These are phyloP conservation scores for Agaricus blazei DNA, from an alignment of 768 basidiomycete species.

Conservation along the genomic window DNA sequence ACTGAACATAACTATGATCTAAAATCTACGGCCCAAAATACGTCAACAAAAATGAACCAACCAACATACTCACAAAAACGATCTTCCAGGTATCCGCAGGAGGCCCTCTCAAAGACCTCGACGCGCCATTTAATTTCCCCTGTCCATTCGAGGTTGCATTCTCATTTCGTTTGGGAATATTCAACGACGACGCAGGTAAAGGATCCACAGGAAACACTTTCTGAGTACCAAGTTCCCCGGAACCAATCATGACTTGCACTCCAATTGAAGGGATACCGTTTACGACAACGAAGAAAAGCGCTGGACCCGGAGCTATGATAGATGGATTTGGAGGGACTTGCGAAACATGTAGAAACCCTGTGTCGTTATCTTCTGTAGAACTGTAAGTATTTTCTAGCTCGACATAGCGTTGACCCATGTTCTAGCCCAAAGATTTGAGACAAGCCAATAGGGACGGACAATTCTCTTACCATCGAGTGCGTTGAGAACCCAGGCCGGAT, in stretches of 20 bases:
- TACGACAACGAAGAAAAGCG: slow-evolving; percentile 69
- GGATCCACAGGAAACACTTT: slow-evolving; percentile 18
- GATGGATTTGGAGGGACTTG: slow-evolving; percentile 74
- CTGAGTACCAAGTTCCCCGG: slow-evolving; percentile 62
- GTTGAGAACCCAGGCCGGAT: slow-evolving; percentile 73
- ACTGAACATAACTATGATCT: no score
- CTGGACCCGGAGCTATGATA: slow-evolving; percentile 64
- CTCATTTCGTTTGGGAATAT: background rate
- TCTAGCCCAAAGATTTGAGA: slow-evolving; percentile 22
- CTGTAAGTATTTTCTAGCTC: slow-evolving; percentile 60
- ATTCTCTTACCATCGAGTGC: slow-evolving; percentile 53
- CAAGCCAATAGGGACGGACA: background rate
- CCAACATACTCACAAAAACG: background rate
- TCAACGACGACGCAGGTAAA: background rate
- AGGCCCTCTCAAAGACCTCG: background rate
- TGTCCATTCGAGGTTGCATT: background rate
- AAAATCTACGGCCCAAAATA: background rate
- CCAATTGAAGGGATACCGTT: slow-evolving; percentile 74
- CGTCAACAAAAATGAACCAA: background rate
- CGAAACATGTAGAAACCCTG: slow-evolving; percentile 55
- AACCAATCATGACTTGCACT: slow-evolving; percentile 68
- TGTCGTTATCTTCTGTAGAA: slow-evolving; percentile 46
- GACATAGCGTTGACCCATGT: slow-evolving; percentile 73
- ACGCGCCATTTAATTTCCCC: background rate
- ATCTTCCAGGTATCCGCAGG: background rate